A percentile compares a stretch with the other conserved stretches of the same genome.
These are phyloP conservation scores for Chromera velia DNA, from an alignment of 73 alveolate genomes.

Conservation along the genomic window DNA sequence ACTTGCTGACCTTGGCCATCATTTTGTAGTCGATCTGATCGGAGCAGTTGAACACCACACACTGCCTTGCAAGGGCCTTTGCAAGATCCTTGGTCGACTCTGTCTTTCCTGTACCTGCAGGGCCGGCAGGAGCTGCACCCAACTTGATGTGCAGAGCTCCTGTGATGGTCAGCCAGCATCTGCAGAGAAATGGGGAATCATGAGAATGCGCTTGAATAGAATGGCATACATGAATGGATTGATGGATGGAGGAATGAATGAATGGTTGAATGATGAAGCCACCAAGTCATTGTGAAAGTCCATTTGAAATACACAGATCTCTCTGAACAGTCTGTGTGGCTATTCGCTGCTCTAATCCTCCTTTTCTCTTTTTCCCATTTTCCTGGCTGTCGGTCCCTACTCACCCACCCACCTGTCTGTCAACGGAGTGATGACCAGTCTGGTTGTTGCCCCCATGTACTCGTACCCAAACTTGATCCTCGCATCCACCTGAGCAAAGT, in stretches of 20 bases:
- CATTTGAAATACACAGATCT: too few species aligned
- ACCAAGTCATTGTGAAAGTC: too few species aligned
- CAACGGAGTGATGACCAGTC: constrained; percentile 93
- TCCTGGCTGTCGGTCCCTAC: too few species aligned
- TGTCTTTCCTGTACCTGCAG: constrained; percentile 99
- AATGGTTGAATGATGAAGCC: too few species aligned
- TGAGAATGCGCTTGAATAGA: too few species aligned
- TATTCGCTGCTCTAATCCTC: too few species aligned
- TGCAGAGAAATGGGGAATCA: too few species aligned
- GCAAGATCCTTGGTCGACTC: constrained; percentile 98
- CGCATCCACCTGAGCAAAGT: constrained; percentile 83
- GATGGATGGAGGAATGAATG: too few species aligned
- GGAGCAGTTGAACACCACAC: constrained; percentile 98
- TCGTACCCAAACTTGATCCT: constrained; percentile 90
- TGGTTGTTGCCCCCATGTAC: constrained; percentile 90
- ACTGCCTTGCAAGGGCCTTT: constrained; percentile 94
- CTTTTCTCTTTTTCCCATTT: too few species aligned
- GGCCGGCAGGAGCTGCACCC: constrained; percentile 99
- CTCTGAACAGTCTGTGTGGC: too few species aligned
- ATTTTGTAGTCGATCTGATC: constrained; percentile 95
- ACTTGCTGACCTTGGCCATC: constrained; percentile 98
- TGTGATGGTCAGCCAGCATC: constrained; percentile 99
- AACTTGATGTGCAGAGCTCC: constrained; percentile 96
- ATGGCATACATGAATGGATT: too few species aligned
- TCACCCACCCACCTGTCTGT: too few species aligned